Evolutionary conservation across 805 yeast genomes (phyloP), one percentile per base, ranked within the genome.

Genomic region (Ogataea methanolica): DNA sequence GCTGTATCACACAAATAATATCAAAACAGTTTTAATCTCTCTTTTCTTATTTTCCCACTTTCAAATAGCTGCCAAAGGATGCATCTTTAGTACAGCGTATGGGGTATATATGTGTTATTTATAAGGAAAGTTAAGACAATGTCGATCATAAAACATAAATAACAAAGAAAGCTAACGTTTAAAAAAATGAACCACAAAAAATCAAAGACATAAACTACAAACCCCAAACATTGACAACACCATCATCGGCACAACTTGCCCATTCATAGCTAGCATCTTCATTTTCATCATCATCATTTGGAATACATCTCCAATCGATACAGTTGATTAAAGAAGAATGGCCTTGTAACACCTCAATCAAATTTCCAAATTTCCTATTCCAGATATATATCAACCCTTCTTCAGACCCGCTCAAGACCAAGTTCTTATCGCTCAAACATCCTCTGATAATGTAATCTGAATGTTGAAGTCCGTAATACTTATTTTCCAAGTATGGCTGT

Each of bases 241-340:
- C 74, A 62, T 91, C 97, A 63, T 90, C 97, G 15, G 96, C 88
- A 36, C 89, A 90, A 19, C 92, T 82, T 6, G 89, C 94, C 79
- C 66, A 61, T 49, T 61, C 64, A 39, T 46, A 91, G 14, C 21
- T 29, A 5, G 35, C 21, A 40, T 61, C 62, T 5, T 76, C 76
- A 15, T 47, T 42, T 22, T 44, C 46, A 9, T 54, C 56, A 9
- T 54, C 56, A 6, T 31, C 19, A 6, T 49, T 51, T 2, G 55
- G 56, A 11, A 26, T 11, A 11, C 31, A 26, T 44, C 80, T 82
- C 91, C 94, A 89, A 49, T 84, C 82, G 2, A 89, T 94, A 41
- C 87, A 80, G 61, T 88, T 90, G 53, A 92, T 86, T 49, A 80
- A 69, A 0, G 80, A 80, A 11, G 64, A 63, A 62, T 88, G 96